phyloP scores from a whole-genome alignment of 169 alveolate genomes.

The Eimeria sp. region DNA sequence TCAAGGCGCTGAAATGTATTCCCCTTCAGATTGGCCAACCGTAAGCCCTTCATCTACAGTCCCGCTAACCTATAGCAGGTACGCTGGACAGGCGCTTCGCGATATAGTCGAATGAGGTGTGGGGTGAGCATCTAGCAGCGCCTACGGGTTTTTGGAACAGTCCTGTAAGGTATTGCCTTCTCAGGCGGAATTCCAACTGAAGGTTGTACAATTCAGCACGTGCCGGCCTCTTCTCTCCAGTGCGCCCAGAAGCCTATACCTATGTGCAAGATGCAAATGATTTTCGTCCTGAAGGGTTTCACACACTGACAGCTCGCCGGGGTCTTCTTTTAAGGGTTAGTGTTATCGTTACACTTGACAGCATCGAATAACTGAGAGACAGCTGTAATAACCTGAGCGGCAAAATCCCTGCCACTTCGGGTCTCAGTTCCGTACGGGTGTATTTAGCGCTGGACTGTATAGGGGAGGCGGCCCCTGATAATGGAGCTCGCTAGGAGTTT shows the following conservation, averaged over 20 bases:
- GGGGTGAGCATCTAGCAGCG: not conserved
- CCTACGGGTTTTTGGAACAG: not conserved
- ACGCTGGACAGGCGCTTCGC: not conserved
- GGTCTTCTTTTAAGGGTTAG: not conserved
- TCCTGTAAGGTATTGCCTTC: not conserved
- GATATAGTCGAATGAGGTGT: not conserved
- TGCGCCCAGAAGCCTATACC: not conserved
- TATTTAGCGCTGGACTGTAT: no score
- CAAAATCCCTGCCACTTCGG: no score
- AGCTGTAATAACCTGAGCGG: not conserved
- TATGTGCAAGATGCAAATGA: not conserved
- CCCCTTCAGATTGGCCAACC: not conserved
- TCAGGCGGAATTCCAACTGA: not conserved
- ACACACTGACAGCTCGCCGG: not conserved
- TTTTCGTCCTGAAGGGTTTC: not conserved
- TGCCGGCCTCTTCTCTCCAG: not conserved
- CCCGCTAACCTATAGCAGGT: not conserved
- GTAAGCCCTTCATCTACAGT: not conserved
- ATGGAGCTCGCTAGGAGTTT: no score
- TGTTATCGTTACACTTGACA: not conserved
- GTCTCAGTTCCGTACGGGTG: no score
- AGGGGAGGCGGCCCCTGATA: no score
- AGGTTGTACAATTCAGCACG: not conserved
- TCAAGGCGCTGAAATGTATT: not conserved
- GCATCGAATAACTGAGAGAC: not conserved